Percentiles rank a stretch among this genome's conserved stretches.
These are phyloP conservation scores for Craspedostauros australis DNA, from an alignment of 108 stramenopile species.

Conservation along the genomic window DNA sequence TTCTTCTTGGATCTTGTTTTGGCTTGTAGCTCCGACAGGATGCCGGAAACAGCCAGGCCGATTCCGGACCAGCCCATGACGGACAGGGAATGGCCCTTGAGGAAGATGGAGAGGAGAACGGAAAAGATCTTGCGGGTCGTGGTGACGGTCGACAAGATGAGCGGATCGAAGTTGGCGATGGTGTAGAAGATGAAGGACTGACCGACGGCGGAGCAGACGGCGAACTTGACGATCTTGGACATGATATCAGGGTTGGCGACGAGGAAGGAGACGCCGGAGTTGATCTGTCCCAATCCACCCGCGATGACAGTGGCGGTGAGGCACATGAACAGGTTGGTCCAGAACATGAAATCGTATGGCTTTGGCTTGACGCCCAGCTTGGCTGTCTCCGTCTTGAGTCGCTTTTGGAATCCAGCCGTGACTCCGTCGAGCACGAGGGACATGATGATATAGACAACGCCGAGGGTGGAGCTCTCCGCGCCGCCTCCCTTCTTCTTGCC, in stretches of 20 bases:
- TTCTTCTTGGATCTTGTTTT: slow-evolving; percentile 48
- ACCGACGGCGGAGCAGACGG: slow-evolving; percentile 91
- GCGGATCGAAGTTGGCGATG: slow-evolving; percentile 95
- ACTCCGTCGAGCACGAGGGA: slow-evolving; percentile 83
- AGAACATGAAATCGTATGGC: slow-evolving; percentile 94
- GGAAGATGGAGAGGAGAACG: slow-evolving; percentile 87
- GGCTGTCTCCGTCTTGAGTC: slow-evolving; percentile 80
- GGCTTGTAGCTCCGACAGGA: slow-evolving; percentile 77
- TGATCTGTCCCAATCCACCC: slow-evolving; percentile 59
- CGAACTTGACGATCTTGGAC: slow-evolving; percentile 84
- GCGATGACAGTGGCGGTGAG: slow-evolving; percentile 75
- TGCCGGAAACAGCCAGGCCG: slow-evolving; percentile 75
- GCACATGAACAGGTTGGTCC: slow-evolving; percentile 90
- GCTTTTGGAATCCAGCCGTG: slow-evolving; percentile 89
- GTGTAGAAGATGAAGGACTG: slow-evolving; percentile 99
- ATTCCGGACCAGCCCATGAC: slow-evolving; percentile 87
- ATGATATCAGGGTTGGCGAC: slow-evolving; percentile 82
- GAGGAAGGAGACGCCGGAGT: slow-evolving; percentile 68
- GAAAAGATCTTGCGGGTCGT: slow-evolving; percentile 98
- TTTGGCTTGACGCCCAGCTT: slow-evolving; percentile 86
- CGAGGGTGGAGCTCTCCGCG: slow-evolving; percentile 43
- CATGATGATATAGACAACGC: slow-evolving; percentile 77
- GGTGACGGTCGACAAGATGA: slow-evolving; percentile 94
- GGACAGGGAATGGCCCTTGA: slow-evolving; percentile 85
- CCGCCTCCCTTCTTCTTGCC: slow-evolving; percentile 84